phyloP scores from a whole-genome alignment of 306 rosid species.

The Adenanthera pavonina region DNA sequence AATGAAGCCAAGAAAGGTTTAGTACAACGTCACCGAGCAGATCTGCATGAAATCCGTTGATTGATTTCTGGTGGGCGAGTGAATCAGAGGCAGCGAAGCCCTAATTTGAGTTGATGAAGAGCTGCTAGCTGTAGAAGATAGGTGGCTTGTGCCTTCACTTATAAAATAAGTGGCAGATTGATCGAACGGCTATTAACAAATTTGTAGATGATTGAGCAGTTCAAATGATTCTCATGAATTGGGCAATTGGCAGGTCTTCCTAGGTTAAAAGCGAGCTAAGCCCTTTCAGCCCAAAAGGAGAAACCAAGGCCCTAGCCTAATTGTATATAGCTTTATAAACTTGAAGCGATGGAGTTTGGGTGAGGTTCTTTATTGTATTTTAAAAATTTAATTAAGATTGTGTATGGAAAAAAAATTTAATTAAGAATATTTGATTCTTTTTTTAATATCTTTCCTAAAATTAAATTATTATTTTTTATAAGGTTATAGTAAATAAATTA shows the following conservation, averaged over 20 bases:
- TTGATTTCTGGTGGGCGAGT: not conserved
- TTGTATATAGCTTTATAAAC: no score
- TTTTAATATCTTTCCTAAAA: no score
- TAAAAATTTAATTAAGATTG: no score
- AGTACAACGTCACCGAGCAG: not conserved
- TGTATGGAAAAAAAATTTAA: no score
- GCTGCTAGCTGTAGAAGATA: rapidly evolving
- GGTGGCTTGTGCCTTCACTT: rapidly evolving
- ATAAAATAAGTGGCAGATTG: constrained; percentile 19
- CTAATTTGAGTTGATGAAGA: not conserved
- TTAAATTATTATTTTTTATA: no score
- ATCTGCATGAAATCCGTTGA: not conserved
- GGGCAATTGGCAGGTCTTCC: not conserved
- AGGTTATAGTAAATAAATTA: no score
- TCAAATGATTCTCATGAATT: not conserved
- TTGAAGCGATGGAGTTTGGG: no score
- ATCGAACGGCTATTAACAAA: constrained; percentile 39
- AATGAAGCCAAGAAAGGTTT: constrained; percentile 45
- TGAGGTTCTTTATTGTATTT: no score
- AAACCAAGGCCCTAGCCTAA: no score
- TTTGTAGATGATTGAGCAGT: not conserved
- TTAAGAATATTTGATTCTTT: no score
- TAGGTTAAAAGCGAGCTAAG: no score
- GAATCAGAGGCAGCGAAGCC: not conserved
- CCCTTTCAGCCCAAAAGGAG: no score